Evolutionary conservation across 1,139 yeast species (phyloP), one percentile per base, ranked within the genome.

Genomic region (Kazachstania sp.): DNA sequence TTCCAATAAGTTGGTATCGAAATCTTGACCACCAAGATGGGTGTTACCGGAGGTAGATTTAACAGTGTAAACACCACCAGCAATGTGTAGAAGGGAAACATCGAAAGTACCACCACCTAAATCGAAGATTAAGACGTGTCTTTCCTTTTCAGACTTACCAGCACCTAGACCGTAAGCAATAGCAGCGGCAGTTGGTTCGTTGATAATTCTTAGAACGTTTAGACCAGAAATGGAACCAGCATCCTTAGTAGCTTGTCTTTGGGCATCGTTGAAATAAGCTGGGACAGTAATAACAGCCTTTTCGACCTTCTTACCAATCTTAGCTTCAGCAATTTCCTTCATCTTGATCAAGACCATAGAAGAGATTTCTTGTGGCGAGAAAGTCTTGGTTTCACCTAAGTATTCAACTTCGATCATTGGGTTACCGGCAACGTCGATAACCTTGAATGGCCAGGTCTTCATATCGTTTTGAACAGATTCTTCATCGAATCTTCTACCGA

Each of bases 21-120:
- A 90, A 79, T 90, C 97, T 80, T 90, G 95, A 42, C 45, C 45
- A 42, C 45, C 45, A 26, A 42, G 32, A 30, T 42, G 98, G 68
- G 98, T 92, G 78, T 92, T 97, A 87, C 98, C 98, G 71, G 97
- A 96, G 67, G 98, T 92, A 67, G 98, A 92, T 83, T 90, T 90
- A 70, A 92, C 98, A 70, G 95, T 90, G 84, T 90, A 92, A 68
- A 92, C 94, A 82, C 98, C 98, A 73, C 94, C 97, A 71, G 94
- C 95, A 71, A 92, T 87, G 79, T 87, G 86, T 72, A 90, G 79
- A 66, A 90, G 79, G 53, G 97, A 92, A 60, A 90, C 95, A 80
- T 86, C 95, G 40, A 37, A 37, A 37, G 39, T 39, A 39, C 41
- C 41, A 39, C 41, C 41, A 39, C 41, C 41, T 28, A 39, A 31